Evolutionary conservation across 805 yeast genomes (phyloP).

Genomic region (Spathaspora passalidarum): DNA sequence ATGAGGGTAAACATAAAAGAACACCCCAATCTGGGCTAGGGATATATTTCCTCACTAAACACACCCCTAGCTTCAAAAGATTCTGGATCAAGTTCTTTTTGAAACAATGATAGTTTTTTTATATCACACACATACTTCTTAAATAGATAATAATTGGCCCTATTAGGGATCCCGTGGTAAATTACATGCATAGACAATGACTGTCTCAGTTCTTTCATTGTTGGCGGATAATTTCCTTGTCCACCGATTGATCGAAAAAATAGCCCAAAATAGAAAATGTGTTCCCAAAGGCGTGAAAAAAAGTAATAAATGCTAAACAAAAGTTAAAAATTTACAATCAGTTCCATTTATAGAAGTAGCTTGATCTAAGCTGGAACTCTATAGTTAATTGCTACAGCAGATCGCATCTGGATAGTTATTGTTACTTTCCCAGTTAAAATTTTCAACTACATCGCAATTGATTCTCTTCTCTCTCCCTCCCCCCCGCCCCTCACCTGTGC

Average conservation of each 20-base stretch:
- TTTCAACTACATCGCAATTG: background rate
- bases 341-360: too few relatives aligned
- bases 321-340: background rate
- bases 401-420: background rate
- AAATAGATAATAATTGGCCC: background rate
- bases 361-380: too few relatives aligned
- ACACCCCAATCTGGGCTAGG: too few relatives aligned
- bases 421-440: background rate
- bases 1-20: too few relatives aligned
- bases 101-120: too few relatives aligned
- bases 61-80: too few relatives aligned
- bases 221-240: background rate
- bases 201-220: background rate
- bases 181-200: background rate
- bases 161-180: background rate
- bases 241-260: background rate
- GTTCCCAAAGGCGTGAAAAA: background rate
- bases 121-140: background rate
- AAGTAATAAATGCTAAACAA: background rate
- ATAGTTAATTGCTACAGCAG: too few relatives aligned
- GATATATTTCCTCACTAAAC: too few relatives aligned
- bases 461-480: conserved; percentile 23
- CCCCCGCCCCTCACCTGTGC: background rate
- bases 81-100: too few relatives aligned
- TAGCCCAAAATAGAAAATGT: background rate